phyloP scores from a whole-genome alignment of 1,284 basidiomycete species.

The Sporisorium exsertum region DNA sequence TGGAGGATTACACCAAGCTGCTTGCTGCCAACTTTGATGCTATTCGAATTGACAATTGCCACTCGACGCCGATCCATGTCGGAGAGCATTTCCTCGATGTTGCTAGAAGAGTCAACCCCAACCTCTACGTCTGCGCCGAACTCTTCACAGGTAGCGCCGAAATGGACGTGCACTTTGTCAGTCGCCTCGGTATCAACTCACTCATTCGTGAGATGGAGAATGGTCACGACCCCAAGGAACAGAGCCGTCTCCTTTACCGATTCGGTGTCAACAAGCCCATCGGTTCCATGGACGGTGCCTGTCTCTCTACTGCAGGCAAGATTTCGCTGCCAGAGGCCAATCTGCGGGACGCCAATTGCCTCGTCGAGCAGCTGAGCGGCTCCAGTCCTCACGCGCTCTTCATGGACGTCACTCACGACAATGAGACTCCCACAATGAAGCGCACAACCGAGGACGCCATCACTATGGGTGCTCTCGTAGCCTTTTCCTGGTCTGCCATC shows the following conservation, averaged over 20 bases:
- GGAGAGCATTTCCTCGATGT: slow-evolving; percentile 92
- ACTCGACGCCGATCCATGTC: slow-evolving; percentile 94
- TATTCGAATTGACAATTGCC: slow-evolving; percentile 97
- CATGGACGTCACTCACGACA: slow-evolving; percentile 67
- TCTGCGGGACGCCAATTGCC: slow-evolving; percentile 38
- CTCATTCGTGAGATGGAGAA: slow-evolving; percentile 67
- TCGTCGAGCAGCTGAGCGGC: slow-evolving; percentile 54
- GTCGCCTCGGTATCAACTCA: slow-evolving; percentile 63
- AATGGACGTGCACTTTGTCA: slow-evolving; percentile 72
- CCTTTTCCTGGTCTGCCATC: slow-evolving; percentile 65
- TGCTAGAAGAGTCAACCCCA: slow-evolving; percentile 86
- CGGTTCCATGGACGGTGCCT: slow-evolving; percentile 62
- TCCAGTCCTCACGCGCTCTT: slow-evolving; percentile 64
- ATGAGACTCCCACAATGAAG: slow-evolving; percentile 63
- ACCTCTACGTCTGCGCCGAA: slow-evolving; percentile 95
- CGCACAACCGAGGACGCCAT: slow-evolving; percentile 63
- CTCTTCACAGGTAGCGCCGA: slow-evolving; percentile 95
- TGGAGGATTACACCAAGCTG: slow-evolving; percentile 80
- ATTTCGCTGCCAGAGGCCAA: slow-evolving; percentile 68
- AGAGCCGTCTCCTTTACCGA: slow-evolving; percentile 61
- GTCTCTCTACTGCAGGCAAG: slow-evolving; percentile 71
- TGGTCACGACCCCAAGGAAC: slow-evolving; percentile 63
- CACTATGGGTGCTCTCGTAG: slow-evolving; percentile 64
- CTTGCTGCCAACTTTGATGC: slow-evolving; percentile 85
- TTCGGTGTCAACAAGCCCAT: slow-evolving; percentile 66